A percentile compares a stretch with the other conserved stretches of the same genome.
Evolutionary conservation across 805 yeast genomes (phyloP).

Genomic region (Schwanniomyces polymorphus): DNA sequence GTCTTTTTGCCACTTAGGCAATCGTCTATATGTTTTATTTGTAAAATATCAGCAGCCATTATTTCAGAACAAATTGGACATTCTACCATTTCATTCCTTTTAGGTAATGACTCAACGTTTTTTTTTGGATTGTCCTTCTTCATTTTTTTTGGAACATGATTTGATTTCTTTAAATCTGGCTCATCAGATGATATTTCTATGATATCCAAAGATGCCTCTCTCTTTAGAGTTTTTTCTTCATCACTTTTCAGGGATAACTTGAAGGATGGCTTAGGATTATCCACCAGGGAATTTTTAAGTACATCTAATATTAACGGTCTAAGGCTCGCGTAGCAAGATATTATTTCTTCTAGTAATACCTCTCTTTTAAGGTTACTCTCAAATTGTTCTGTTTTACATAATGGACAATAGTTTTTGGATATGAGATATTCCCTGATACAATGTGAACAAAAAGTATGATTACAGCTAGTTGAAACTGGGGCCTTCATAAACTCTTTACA

Average conservation of each 20-base stretch:
- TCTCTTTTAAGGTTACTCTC: constrained; percentile 71
- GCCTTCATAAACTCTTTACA: constrained; percentile 81
- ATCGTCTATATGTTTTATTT: constrained; percentile 59
- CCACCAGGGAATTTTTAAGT: constrained; percentile 12
- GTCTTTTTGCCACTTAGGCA: constrained; percentile 47
- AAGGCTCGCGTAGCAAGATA: constrained; percentile 48
- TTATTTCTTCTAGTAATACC: constrained; percentile 69
- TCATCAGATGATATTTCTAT: constrained; percentile 12
- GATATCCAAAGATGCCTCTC: constrained; percentile 10
- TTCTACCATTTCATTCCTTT: constrained; percentile 35
- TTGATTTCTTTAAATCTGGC: background rate
- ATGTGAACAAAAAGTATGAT: constrained; percentile 85
- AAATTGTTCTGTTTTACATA: constrained; percentile 69
- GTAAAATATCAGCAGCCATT: constrained; percentile 57
- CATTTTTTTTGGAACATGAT: constrained; percentile 6
- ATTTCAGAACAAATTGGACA: constrained; percentile 68
- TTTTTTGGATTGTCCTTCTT: constrained; percentile 1
- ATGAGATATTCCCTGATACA: constrained; percentile 76
- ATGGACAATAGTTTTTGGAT: constrained; percentile 67
- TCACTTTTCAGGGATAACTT: background rate
- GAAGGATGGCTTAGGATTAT: background rate
- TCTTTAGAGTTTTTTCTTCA: constrained; percentile 8
- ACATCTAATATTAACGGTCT: constrained; percentile 38
- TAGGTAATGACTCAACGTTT: constrained; percentile 11
- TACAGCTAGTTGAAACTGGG: constrained; percentile 83